Base-by-base conservation (phyloP, 2,329 filamentous ascomycete species). In the Calonectria fujianensis region DNA sequence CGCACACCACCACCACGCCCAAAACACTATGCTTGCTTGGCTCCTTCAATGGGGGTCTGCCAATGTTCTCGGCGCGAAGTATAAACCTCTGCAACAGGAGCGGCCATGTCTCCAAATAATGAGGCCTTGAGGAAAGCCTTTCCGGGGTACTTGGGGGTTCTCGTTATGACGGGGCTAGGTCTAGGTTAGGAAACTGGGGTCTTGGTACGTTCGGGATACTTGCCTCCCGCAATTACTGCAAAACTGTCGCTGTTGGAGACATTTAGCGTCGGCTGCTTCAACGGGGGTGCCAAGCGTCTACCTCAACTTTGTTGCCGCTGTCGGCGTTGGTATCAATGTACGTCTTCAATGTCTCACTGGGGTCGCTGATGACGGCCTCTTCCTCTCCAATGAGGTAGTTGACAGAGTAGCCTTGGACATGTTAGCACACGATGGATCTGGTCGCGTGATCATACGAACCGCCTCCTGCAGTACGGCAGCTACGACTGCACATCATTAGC, bases 31-130 rank as follows among this genome's bases (percentile, higher is more conserved):
- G 37, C 35, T 11, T 63, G 57, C 57, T 41, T 63, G 57, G 57
- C 57, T 20, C 57, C 57, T 29, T 63, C 57, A 10, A 41, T 20
- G 16, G 57, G 37, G 14, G 32, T 9, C 18, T 41, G 57, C 57
- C 57, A 63, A 63, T 63, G 37, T 39, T 63, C 57, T 37, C 57
- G 57, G 35, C 57, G 35, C n/a, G 57, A 63, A 63, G 35, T 39
- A 16, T 63, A 63, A 63, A 63, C 35, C 24, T 63, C 57, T 63
- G 37, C 24, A 9, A 16, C 8, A 13, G 57, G 57, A 11, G 57
- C 57, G 18, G 57, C n/a, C 13, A 63, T 41, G 24, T 27, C n/a
- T 27, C 31, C 57, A 39, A 63, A 41, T 13, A 63, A 10, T 6
- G 57, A 41, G 8, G 57, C 57, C 57, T 63, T 63, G 35, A 63